phyloP scores from a whole-genome alignment of 2,329 filamentous ascomycete genomes.

The Pseudopithomyces chartarum region DNA sequence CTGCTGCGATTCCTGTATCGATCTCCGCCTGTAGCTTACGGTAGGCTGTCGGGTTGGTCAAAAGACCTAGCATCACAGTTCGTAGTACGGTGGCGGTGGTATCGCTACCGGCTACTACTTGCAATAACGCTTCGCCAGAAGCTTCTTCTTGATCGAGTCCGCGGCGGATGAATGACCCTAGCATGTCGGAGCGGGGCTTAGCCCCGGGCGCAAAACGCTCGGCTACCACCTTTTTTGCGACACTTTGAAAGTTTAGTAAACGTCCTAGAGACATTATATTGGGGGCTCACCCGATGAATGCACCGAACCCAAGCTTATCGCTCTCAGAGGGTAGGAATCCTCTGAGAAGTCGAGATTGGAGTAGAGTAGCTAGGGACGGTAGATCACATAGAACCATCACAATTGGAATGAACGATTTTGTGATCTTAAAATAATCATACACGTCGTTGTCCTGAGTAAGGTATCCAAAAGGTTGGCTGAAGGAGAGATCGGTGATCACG shows the following conservation, averaged over 20 bases:
- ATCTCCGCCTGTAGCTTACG: conserved; percentile 51
- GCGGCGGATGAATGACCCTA: conserved; percentile 55
- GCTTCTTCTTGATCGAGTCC: conserved; percentile 46
- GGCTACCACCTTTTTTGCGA: neutral
- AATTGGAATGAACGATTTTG: too few species aligned
- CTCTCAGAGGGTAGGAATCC: neutral
- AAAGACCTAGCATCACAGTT: conserved; percentile 56
- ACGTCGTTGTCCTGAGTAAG: neutral
- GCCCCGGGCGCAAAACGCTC: conserved; percentile 42
- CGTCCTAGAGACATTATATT: too few species aligned
- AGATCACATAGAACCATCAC: too few species aligned
- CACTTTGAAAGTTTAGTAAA: too few species aligned
- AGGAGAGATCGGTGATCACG: neutral
- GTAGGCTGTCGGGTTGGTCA: conserved; percentile 52
- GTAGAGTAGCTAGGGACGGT: too few species aligned
- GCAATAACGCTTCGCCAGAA: conserved; percentile 48
- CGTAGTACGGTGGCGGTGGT: conserved; percentile 62
- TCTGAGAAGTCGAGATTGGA: neutral
- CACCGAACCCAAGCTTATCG: neutral
- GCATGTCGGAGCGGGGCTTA: conserved; percentile 56
- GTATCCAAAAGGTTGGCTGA: neutral
- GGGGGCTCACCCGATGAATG: neutral
- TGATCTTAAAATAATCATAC: neutral
- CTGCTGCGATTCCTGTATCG: conserved; percentile 36
- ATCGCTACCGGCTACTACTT: conserved; percentile 61